A percentile compares a stretch with the other conserved stretches of the same genome.
Evolutionary conservation across 2,329 filamentous ascomycete species (phyloP).

Genomic region (Xylaria sp.): DNA sequence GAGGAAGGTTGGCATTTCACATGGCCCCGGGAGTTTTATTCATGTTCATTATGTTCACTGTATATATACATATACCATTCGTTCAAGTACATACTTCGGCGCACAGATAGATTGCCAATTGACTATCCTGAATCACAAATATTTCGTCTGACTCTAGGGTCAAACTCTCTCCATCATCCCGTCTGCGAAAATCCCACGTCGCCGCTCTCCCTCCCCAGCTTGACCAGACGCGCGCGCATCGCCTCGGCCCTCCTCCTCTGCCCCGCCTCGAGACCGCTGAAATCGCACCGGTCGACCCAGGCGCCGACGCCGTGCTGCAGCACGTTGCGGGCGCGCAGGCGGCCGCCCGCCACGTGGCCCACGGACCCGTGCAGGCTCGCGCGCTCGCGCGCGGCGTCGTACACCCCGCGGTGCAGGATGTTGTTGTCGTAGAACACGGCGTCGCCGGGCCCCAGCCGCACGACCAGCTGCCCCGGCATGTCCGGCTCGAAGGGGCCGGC

Average conservation of each 20-base stretch:
- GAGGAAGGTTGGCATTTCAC: not conserved
- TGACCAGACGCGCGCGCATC: constrained; percentile 66
- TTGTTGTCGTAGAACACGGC: constrained; percentile 90
- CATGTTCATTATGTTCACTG: constrained; percentile 16
- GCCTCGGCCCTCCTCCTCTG: constrained; percentile 56
- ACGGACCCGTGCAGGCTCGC: constrained; percentile 75
- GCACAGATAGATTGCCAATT: constrained; percentile 1
- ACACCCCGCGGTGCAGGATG: constrained; percentile 75
- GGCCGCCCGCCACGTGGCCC: constrained; percentile 59
- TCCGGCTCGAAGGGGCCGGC: constrained; percentile 66
- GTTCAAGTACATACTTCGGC: constrained; percentile 19
- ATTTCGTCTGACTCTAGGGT: too few relatives aligned
- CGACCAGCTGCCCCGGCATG: constrained; percentile 66
- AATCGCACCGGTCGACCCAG: constrained; percentile 65
- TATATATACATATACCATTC: constrained; percentile 20
- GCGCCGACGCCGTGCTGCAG: constrained; percentile 72
- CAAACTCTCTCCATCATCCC: constrained; percentile 43
- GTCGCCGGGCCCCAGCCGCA: constrained; percentile 72
- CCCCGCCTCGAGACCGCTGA: constrained; percentile 49
- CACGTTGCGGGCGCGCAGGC: constrained; percentile 68
- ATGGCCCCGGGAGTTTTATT: constrained; percentile 6
- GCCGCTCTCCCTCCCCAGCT: constrained; percentile 61
- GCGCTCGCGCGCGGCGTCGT: constrained; percentile 60
- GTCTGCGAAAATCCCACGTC: constrained; percentile 66
- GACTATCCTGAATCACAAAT: not conserved